phyloP scores from a whole-genome alignment of 352 stramenopile species.

The Phytopythium montanum region DNA sequence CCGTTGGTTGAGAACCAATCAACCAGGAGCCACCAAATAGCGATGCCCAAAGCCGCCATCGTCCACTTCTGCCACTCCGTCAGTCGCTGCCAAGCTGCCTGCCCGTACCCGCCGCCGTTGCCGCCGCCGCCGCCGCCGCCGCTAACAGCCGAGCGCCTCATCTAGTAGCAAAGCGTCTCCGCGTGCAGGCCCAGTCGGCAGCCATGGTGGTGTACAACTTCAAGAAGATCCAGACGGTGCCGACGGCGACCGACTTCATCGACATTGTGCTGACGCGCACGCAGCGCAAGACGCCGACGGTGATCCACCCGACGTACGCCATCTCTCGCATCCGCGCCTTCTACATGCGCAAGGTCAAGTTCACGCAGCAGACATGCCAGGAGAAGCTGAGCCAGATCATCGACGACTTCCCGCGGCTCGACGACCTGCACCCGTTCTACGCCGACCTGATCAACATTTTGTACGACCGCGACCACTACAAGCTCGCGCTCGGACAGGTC shows the following conservation, averaged over 20 bases:
- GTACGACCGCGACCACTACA: slow-evolving; percentile 99
- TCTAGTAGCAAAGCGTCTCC: too few species aligned
- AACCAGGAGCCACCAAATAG: slow-evolving; percentile 1
- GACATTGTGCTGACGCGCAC: slow-evolving; percentile 99
- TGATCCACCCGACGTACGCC: slow-evolving; percentile 97
- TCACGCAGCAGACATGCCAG: slow-evolving; percentile 99
- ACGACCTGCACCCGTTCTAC: slow-evolving; percentile 99
- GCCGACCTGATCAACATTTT: slow-evolving; percentile 99
- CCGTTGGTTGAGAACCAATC: slow-evolving; percentile 5
- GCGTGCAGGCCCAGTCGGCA: background rate
- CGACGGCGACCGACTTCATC: slow-evolving; percentile 96
- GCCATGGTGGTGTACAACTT: slow-evolving; percentile 99
- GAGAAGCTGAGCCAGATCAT: slow-evolving; percentile 98
- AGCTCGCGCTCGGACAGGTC: slow-evolving; percentile 98
- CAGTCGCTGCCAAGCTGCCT: background rate
- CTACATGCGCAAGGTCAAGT: slow-evolving; percentile 99
- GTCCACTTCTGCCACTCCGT: background rate
- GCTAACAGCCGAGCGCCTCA: too few species aligned
- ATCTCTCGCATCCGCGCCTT: slow-evolving; percentile 96
- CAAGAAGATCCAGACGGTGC: slow-evolving; percentile 99
- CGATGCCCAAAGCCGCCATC: background rate
- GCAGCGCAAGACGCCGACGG: slow-evolving; percentile 98
- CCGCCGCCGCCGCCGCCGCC: too few species aligned
- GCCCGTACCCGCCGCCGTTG: background rate
- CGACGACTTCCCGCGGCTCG: slow-evolving; percentile 98